Evolutionary conservation across 306 rosid genomes (phyloP).

Genomic region (Quercus engelmannii): DNA sequence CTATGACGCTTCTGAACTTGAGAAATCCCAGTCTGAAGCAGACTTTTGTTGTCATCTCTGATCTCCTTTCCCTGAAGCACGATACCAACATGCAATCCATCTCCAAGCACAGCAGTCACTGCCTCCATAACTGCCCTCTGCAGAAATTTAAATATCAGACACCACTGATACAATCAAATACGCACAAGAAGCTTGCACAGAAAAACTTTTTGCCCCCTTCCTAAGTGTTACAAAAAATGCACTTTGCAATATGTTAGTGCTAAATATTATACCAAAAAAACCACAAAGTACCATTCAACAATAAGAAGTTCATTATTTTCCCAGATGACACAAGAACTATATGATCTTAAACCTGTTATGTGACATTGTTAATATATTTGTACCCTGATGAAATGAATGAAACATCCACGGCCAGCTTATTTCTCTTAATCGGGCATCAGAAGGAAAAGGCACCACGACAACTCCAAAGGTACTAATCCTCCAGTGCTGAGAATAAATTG

Average conservation of each 20-base stretch:
- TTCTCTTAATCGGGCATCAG: background rate
- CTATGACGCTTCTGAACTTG: slow-evolving; percentile 51
- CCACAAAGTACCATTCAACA: background rate
- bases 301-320: background rate
- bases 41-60: slow-evolving; percentile 64
- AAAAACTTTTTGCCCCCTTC: background rate
- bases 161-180: background rate
- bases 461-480: background rate
- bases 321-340: background rate
- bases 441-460: background rate
- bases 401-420: background rate
- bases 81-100: slow-evolving; percentile 74
- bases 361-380: background rate
- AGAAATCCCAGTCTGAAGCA: slow-evolving; percentile 70
- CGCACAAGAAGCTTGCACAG: background rate
- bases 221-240: background rate
- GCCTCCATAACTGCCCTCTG: slow-evolving; percentile 72
- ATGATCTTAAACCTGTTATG: background rate
- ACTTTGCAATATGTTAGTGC: background rate
- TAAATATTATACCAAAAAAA: background rate
- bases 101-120: slow-evolving; percentile 59
- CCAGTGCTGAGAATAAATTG: background rate
- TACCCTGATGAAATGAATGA: background rate
- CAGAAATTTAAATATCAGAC: background rate
- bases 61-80: slow-evolving; percentile 73